A percentile compares a stretch with the other conserved stretches of the same genome.
phyloP scores from a whole-genome alignment of 2,329 filamentous ascomycete genomes.

The Aspergillus pseudotamarii region DNA sequence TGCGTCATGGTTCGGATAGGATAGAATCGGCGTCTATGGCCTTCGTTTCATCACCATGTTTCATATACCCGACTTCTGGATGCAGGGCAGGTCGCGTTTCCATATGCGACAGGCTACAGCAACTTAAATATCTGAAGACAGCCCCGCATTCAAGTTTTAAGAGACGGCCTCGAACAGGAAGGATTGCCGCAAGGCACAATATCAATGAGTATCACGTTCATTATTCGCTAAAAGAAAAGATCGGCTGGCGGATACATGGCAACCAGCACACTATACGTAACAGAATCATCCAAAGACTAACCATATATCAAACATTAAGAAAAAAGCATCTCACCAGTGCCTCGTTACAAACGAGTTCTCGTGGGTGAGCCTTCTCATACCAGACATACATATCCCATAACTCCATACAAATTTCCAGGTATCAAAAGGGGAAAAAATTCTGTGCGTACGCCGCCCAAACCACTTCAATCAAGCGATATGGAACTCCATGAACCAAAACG shows the following conservation, averaged over 20 bases:
- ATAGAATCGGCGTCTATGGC: background rate
- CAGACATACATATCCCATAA: slow-evolving; percentile 1
- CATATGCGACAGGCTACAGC: background rate
- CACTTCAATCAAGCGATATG: background rate
- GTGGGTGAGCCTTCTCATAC: background rate
- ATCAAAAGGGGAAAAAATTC: slow-evolving; percentile 7
- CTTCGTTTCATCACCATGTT: background rate
- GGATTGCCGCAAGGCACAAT: background rate
- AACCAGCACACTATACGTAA: background rate
- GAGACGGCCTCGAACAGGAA: background rate
- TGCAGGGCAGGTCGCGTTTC: background rate
- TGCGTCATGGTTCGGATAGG: background rate
- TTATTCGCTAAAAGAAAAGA: background rate
- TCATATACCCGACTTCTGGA: slow-evolving; percentile 1
- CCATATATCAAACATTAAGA: slow-evolving; percentile 2
- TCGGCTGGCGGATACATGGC: background rate
- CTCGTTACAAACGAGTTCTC: background rate
- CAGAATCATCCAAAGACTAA: background rate
- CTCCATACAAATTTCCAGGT: slow-evolving; percentile 12
- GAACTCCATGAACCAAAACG: background rate
- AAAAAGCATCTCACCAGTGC: slow-evolving; percentile 1
- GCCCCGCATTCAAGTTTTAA: background rate
- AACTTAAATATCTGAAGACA: background rate
- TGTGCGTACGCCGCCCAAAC: background rate
- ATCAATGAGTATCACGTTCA: slow-evolving; percentile 3